Percentiles rank a stretch among this genome's conserved stretches.
Conservation (phyloP, 192 early-diverging fungal genomes). For the Rhizoclosmatium globosum region DNA sequence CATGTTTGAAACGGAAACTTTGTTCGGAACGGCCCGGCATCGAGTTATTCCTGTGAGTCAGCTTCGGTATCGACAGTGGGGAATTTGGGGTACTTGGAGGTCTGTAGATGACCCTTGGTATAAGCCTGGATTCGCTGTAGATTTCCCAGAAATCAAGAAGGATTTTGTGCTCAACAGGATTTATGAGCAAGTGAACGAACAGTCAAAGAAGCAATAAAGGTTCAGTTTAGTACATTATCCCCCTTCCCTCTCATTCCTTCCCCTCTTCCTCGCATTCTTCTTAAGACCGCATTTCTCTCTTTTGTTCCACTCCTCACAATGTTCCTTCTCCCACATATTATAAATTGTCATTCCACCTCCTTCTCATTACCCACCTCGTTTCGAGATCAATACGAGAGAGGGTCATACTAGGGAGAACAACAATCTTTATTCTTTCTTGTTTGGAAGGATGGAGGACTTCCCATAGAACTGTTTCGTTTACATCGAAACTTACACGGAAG, state of each 20-base stretch:
- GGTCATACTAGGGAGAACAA: constrained; percentile 32
- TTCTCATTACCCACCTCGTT: neutral
- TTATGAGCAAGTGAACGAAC: neutral
- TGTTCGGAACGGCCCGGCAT: neutral
- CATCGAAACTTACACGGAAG: too few species aligned
- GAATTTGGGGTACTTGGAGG: constrained; percentile 18
- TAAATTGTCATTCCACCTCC: constrained; percentile 8
- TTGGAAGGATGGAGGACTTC: too few species aligned
- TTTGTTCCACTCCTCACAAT: neutral
- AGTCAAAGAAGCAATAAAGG: neutral
- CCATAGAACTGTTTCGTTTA: too few species aligned
- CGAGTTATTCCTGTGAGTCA: neutral
- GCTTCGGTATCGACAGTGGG: neutral
- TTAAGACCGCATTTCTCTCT: too few species aligned
- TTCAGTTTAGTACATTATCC: neutral
- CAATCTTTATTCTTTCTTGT: too few species aligned
- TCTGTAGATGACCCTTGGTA: neutral
- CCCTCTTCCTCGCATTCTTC: neutral
- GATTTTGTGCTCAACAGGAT: constrained; percentile 16
- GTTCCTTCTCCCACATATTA: neutral
- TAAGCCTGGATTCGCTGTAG: constrained; percentile 6
- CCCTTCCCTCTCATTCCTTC: neutral
- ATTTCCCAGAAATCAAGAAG: neutral
- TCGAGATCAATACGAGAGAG: neutral
- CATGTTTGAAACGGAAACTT: constrained; percentile 22